phyloP scores from a whole-genome alignment of 2,329 filamentous ascomycete species.

The Tolypocladium amazonense region DNA sequence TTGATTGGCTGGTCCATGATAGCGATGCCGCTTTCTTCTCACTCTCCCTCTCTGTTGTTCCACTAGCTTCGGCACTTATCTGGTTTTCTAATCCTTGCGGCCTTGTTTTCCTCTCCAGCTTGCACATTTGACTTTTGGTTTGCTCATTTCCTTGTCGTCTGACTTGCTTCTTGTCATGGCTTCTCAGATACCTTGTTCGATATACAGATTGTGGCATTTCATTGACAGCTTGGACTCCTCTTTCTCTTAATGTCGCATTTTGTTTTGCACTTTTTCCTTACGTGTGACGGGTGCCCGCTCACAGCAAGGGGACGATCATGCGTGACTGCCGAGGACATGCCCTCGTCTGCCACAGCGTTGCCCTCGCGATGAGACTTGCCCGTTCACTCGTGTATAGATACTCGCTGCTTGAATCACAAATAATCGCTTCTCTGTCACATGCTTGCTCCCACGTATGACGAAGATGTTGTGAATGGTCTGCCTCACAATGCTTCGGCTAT shows the following conservation, averaged over 20 bases:
- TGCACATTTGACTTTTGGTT: slow-evolving; percentile 14
- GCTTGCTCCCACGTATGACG: background rate
- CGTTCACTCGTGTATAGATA: slow-evolving; percentile 25
- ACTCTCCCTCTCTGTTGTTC: slow-evolving; percentile 29
- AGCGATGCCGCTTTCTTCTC: slow-evolving; percentile 21
- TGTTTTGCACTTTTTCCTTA: background rate
- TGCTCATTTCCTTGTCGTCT: slow-evolving; percentile 11
- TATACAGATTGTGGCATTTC: slow-evolving; percentile 27
- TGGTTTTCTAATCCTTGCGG: slow-evolving; percentile 20
- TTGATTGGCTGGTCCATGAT: slow-evolving; percentile 42
- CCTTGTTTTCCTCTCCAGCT: slow-evolving; percentile 6
- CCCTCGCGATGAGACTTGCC: slow-evolving; percentile 16
- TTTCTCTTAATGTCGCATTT: background rate
- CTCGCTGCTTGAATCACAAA: slow-evolving; percentile 16
- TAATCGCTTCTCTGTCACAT: slow-evolving; percentile 16
- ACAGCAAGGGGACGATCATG: background rate
- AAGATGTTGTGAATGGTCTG: background rate
- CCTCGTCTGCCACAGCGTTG: background rate
- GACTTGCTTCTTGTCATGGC: slow-evolving; percentile 14
- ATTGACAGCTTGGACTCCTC: background rate
- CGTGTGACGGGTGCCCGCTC: background rate
- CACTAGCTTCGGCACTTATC: slow-evolving; percentile 25
- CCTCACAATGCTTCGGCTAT: background rate
- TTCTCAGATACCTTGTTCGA: slow-evolving; percentile 51
- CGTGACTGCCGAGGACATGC: background rate